Base-by-base conservation (phyloP, 2,329 filamentous ascomycete genomes). In the Ceratocystis harringtonii region DNA sequence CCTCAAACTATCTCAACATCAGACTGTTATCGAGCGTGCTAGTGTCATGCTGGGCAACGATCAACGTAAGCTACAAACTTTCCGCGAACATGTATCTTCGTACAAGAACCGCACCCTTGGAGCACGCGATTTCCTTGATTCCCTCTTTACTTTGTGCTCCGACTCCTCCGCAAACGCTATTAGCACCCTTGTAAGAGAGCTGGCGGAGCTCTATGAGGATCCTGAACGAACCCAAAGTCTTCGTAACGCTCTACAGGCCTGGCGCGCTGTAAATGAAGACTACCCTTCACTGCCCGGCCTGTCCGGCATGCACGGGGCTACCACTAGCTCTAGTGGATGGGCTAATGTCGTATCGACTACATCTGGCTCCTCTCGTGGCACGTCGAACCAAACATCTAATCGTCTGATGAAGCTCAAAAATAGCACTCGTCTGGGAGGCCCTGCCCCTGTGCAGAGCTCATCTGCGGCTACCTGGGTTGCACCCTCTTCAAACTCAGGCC, bases 191-290 rank as follows among this genome's bases (percentile, higher is more conserved):
- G 83, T 97, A 68, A 89, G 92, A 68, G 94, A 99, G 73, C 82
- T 96, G 2, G 89, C 92, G 4, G 92, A 97, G 63, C 84, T 99
- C 10, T 97, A 94, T 70, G 92, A 99, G 70, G 87, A 95, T 70
- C 81, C 87, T 62, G 73, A 75, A 19, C 96, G 95, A 73, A 84
- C 84, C 1, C 85, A 87, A 63, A 80, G 78, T 0, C 77, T 99
- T 2, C 82, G 91, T 30, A 87, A 87, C 71, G 90, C 92, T 1
- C 96, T 92, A 91, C 90, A 90, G 70, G 89, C 96, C 75, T 96
- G 92, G 90, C 89, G 90, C 60, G 91, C 91, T 45, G 94, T 95
- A 76, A 95, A 95, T 70, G 92, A 96, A 75, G 92, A 96, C 73
- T 97, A 96, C 70, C 92, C 92, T 0, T 90, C 89, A 1, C 78